Conservation (phyloP, 495 filamentous ascomycete species). For the Neurospora discreta region DNA sequence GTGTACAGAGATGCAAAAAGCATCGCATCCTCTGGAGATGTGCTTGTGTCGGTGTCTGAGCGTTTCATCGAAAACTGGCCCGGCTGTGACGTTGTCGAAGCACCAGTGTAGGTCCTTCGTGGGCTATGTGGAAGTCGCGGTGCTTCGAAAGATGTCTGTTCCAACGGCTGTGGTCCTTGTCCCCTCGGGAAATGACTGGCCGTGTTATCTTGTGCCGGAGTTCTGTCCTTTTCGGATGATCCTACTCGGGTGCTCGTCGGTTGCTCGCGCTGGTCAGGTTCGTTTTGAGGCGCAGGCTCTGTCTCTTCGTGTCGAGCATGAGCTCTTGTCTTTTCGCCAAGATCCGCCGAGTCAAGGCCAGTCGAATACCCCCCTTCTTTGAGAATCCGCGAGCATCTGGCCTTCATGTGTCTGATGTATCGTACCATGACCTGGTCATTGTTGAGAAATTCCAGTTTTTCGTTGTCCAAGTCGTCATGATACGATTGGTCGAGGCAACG, state of each 20-base stretch:
- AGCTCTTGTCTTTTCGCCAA: neutral
- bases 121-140: neutral
- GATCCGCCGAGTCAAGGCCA: neutral
- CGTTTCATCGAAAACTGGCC: neutral
- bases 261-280: neutral
- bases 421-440: slow-evolving; percentile 2
- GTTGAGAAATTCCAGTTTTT: neutral
- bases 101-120: neutral
- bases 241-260: neutral
- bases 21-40: neutral
- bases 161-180: neutral
- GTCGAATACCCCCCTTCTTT: neutral
- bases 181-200: neutral
- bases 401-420: neutral
- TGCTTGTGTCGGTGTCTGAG: neutral
- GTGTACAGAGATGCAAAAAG: neutral
- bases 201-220: neutral
- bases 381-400: neutral
- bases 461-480: neutral
- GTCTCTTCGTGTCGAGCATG: neutral
- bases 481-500: slow-evolving; percentile 5
- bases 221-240: neutral
- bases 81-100: neutral
- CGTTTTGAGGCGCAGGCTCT: neutral
- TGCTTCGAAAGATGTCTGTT: neutral